Evolutionary conservation across 208 protist genomes (phyloP), one percentile per base, ranked within the genome.

Genomic region (Naegleria gruberi): DNA sequence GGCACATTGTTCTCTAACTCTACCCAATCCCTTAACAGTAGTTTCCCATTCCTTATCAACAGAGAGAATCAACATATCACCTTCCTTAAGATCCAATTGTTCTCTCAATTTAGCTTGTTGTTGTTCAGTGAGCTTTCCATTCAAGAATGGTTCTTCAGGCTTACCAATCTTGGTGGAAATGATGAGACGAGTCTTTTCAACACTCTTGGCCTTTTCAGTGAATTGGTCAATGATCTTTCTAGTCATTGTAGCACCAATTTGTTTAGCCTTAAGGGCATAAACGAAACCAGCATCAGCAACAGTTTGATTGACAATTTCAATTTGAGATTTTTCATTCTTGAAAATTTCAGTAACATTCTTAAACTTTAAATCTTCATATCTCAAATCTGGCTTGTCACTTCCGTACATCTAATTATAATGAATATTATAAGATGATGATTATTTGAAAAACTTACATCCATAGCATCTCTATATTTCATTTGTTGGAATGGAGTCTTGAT

Each of bases 381-480:
- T 45, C 23, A 90, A 89, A 45, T 96, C 94, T 34, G 94, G 94
- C 51, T 95, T 95, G 90, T 96, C 94, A n/a, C 47, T 87, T 40
- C 94, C 94, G 90, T 94, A 96, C 4, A 5, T 57, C 82, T 89
- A n/a, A 40, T 10, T 82, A 34, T 41, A 30, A 19, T 37, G 19
- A 82, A 40, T 41, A 82, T 8, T 30, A 82, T 37, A 82, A 82
- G 5, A 65, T 10, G 51, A 26, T n/a, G n/a, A n/a, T n/a, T n/a
- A n/a, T n/a, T n/a, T n/a, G n/a, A n/a, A n/a, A n/a, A n/a, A 82
- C 74, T 82, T 23, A 77, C 77, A 30, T 41, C 42, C 65, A 95
- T 92, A 7, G 92, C 94, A 30, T 95, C 89, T 15, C 51, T 47
- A 82, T 91, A 95, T 0, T 86, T 91, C 90, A 95, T 94, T 37